Evolutionary conservation across 441 rosid genomes (phyloP), one percentile per base, ranked within the genome.

Genomic region (Raphanus hybrid): DNA sequence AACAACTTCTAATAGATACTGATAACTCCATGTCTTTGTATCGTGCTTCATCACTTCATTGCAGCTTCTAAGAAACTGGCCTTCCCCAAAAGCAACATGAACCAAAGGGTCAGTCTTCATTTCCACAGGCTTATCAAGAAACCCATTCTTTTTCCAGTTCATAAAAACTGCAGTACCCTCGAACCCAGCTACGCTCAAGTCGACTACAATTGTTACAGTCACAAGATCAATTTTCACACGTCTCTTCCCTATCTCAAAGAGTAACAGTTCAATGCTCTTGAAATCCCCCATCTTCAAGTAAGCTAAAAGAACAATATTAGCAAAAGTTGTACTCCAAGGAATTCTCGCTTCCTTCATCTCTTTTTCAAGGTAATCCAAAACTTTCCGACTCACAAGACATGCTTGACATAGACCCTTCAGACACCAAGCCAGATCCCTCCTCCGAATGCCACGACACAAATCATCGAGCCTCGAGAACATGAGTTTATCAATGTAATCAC

Each of bases 401-500:
- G 26, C 26, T 23, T 23, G 26, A 23, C 26, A 23, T 23, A 23
- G 26, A 23, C 87, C 88, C 62, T 86, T 86, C 4, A 90, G 75
- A 81, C 88, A 90, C 97, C 94, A 92, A 54, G 82, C 81, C 16
- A 89, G 83, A 58, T 87, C 83, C 0, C 74, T 80, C 76, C 82
- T 79, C 68, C 90, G 86, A 81, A 84, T 84, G 79, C 85, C 82
- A 62, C 75, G 55, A 37, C 87, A 94, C 82, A 90, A 61, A 66
- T 84, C 85, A 67, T 85, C 87, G 43, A 92, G 80, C 32, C 91
- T 88, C 4, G 97, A 92, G 64, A 85, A 90, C 97, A 92, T 92
- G 32, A 75, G 73, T 76, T 85, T 86, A 39, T 81, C 79, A 9
- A 92, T 84, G 39, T 92, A 89, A 79, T 86, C 82, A 11, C 48